Evolutionary conservation across 2,329 filamentous ascomycete species (phyloP), one percentile per base, ranked within the genome.

Genomic region (Penicillium sp.): DNA sequence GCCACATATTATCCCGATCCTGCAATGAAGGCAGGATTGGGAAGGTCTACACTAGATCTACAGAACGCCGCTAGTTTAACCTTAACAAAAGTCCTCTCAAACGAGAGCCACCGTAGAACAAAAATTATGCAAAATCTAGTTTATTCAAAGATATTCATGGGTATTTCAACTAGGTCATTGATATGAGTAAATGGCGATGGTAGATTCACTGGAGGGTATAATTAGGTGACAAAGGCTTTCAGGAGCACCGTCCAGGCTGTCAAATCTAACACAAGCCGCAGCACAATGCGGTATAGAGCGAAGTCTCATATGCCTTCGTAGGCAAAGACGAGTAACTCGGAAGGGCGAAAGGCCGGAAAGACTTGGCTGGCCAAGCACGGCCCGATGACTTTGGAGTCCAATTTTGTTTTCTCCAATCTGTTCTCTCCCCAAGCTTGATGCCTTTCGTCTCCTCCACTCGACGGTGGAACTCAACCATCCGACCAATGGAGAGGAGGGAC

Each of bases 121-220:
- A 15, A n/a, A 3, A 12, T n/a, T 11, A 17, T 49, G 10, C 45
- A n/a, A 22, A 10, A 49, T 49, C 10, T 49, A 47, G 20, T 17
- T 55, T 4, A 37, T 39, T 39, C 2, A 35, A 48, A 20, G 15
- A 47, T 25, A 47, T 48, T 55, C 34, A 55, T n/a, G 42, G 42
- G 53, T 48, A 55, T 55, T 55, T 48, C 14, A 55, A 28, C 35
- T 35, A 31, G 20, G 20, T 43, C 22, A 42, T 54, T 38, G 41
- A 22, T 45, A 17, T 17, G 52, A 31, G 15, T 39, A 31, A 55
- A 55, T 39, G 41, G 41, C 22, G 34, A 39, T n/a, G 11, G 20
- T 10, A 10, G 15, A 11, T 28, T n/a, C 42, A 12, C 12, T 1
- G 14, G 7, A 37, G 42, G 47, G n/a, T 6, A 12, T 34, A 2